Base-by-base conservation (phyloP, 1,139 yeast species). In the Zygosaccharomyces sapae region DNA sequence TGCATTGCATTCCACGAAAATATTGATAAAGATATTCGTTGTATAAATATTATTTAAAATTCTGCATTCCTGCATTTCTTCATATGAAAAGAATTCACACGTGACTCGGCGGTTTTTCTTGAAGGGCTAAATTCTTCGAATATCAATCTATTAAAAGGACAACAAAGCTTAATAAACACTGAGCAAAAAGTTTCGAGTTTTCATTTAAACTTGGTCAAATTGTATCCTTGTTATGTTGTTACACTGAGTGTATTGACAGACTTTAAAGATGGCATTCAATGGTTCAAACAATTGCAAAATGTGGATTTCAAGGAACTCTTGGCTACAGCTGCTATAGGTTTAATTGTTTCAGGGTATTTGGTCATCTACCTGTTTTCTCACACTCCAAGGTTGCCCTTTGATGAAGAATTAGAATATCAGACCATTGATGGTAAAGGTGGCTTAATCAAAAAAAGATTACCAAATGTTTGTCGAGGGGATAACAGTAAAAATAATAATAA, bases 281-380 rank as follows among this genome's bases (percentile, higher is more conserved):
- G 20, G 12, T 33, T 47, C 20, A 33, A 43, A 5, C 33, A 30
- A 25, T 22, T 50, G 45, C 49, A 37, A 33, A 39, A 49, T 41
- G 43, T 43, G 31, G 51, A 50, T 44, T 33, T 49, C 37, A 42
- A 38, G 22, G 47, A 43, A 20, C 24, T 55, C 30, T 19, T 51
- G 25, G 45, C 37, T 12, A 52, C 57, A n/a, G 20, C 48, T 24
- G 33, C 47, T 3, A 36, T 51, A 8, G 51, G 46, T 8, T 29
- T 42, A n/a, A 24, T 54, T 5, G 50, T 36, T 25, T 45, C 56
- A 55, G 12, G 76, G 7, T 83, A 82, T 56, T 54, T 64, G 1
- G 56, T 67, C 8, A 70, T 82, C 3, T 65, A 74, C 46, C 45
- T 74, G 9, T 71, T 86, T 35, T 79, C 88, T 27, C 89, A 85